A percentile compares a stretch with the other conserved stretches of the same genome.
Evolutionary conservation across 768 basidiomycete genomes (phyloP).

Genomic region (Podaxis sp.): DNA sequence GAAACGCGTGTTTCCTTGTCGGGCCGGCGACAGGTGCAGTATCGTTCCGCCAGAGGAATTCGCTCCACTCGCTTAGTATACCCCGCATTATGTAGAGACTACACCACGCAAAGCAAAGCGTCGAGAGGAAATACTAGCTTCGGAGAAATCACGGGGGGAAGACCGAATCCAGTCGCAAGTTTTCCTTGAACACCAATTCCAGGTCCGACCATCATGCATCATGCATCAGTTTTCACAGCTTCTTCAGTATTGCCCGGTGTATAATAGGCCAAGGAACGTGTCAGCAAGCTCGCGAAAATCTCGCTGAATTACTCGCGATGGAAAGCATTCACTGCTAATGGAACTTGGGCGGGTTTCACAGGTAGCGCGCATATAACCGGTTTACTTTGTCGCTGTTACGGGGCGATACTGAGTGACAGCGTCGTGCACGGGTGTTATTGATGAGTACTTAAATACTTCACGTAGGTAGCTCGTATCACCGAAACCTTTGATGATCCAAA

Average conservation of each 20-base stretch:
- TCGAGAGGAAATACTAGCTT: neutral
- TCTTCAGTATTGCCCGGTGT: neutral
- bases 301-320: constrained; percentile 9
- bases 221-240: neutral
- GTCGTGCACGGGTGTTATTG: neutral
- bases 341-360: neutral
- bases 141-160: constrained; percentile 11
- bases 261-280: neutral
- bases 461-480: neutral
- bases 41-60: neutral
- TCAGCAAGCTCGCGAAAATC: constrained; percentile 10
- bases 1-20: neutral
- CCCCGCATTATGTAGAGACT: neutral
- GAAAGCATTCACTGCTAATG: neutral
- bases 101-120: neutral
- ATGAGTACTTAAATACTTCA: neutral
- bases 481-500: constrained; percentile 6
- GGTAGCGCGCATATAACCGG: neutral
- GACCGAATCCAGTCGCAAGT: neutral
- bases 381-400: neutral
- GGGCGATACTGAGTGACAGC: neutral
- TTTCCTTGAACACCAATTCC: neutral
- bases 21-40: neutral
- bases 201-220: neutral
- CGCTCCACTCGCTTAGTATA: neutral